A percentile compares a stretch with the other conserved stretches of the same genome.
Evolutionary conservation across 192 early-diverging fungal genomes (phyloP).

Genomic region (Radiomyces spectabilis): DNA sequence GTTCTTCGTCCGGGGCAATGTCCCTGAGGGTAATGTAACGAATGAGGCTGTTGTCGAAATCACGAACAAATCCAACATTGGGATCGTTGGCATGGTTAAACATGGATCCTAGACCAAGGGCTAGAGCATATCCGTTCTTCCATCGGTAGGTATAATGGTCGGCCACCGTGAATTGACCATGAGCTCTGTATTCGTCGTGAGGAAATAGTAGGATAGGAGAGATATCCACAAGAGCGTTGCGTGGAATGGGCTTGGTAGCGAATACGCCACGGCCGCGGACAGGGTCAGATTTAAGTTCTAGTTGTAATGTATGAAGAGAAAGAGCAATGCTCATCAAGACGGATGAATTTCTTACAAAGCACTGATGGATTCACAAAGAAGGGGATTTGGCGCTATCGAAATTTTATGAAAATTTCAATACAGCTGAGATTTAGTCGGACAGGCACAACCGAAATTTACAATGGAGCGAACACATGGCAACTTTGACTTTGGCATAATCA

Average conservation of each 20-base stretch:
- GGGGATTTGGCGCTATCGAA: too few species aligned
- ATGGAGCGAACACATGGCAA: too few species aligned
- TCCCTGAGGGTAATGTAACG: conserved; percentile 44
- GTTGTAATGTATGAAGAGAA: conserved; percentile 14
- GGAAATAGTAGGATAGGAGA: conserved; percentile 52
- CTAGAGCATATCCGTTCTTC: conserved; percentile 49
- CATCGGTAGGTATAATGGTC: conserved; percentile 65
- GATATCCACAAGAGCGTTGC: conserved; percentile 43
- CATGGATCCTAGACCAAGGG: conserved; percentile 59
- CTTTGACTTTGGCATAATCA: too few species aligned
- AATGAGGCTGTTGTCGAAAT: conserved; percentile 45
- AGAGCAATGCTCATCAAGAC: too few species aligned
- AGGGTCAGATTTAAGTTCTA: conserved; percentile 43
- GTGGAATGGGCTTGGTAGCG: conserved; percentile 25
- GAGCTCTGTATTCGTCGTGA: conserved; percentile 39
- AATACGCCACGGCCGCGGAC: conserved; percentile 54
- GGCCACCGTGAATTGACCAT: conserved; percentile 50
- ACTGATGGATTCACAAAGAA: too few species aligned
- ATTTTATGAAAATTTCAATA: too few species aligned
- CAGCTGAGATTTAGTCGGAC: too few species aligned
- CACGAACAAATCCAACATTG: conserved; percentile 57
- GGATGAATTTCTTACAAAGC: too few species aligned
- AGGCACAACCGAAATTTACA: too few species aligned
- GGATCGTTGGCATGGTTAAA: conserved; percentile 54
- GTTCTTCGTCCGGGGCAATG: conserved; percentile 47